Percentiles rank a stretch among this genome's conserved stretches.
phyloP scores from a whole-genome alignment of 1,139 yeast genomes.

The Geotrichum phurueaensis region DNA sequence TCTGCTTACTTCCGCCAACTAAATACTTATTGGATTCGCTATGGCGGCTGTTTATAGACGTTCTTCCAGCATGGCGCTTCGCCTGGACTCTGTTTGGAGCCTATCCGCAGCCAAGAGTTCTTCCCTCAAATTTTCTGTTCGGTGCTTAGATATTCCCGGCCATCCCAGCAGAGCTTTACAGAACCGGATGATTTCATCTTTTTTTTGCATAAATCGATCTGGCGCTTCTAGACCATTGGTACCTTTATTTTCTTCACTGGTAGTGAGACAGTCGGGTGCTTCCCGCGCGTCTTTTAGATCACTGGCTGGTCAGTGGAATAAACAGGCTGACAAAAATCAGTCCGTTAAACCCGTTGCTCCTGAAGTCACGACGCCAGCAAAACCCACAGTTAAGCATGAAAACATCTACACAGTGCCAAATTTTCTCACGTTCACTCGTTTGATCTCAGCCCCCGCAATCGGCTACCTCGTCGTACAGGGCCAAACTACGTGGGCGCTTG shows the following conservation, averaged over 20 bases:
- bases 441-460: constrained; percentile 71
- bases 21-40: background rate
- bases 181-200: background rate
- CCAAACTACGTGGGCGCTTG: constrained; percentile 57
- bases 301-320: background rate
- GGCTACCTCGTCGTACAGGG: constrained; percentile 70
- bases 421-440: constrained; percentile 69
- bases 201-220: background rate
- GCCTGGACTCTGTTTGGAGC: background rate
- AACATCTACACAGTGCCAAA: constrained; percentile 80
- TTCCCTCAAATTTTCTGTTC: background rate
- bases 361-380: background rate
- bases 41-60: background rate
- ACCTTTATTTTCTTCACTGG: background rate
- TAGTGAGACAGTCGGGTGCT: background rate
- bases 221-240: background rate
- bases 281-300: background rate
- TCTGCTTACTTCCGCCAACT: background rate
- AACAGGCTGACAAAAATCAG: background rate
- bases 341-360: background rate
- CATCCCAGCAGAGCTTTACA: background rate
- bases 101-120: background rate
- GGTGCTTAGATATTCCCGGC: background rate
- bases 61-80: background rate
- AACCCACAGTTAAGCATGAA: constrained; percentile 33